Base-by-base conservation (phyloP, 495 filamentous ascomycete species). In the Tuber calosporum region DNA sequence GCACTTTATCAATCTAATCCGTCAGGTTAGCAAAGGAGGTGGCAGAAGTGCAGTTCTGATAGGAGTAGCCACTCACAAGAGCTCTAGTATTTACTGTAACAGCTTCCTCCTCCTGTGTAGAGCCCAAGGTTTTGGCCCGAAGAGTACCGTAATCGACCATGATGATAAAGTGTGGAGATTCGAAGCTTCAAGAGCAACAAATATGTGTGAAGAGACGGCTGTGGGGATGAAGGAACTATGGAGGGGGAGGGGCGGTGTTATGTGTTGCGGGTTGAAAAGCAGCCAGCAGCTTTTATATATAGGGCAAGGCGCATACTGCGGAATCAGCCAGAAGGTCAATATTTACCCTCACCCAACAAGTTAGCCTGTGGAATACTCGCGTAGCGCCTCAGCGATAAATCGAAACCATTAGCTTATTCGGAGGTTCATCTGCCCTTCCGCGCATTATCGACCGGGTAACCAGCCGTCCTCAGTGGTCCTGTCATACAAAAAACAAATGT, bases 51-150 rank as follows among this genome's bases (percentile, higher is more conserved):
- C 45, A 67, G 38, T 15, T 58, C 45, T 67, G 41, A n/a, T 2
- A 40, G 43, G 42, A 36, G 70, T 38, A 41, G n/a, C 66, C 36
- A 68, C 70, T 11, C 8, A 81, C 79, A 77, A 99, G 84, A 40
- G 94, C 96, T 78, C 96, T 86, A 37, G 95, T 99, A 81, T 99
- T 97, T 72, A 98, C 96, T 0, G 96, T 99, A 45, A 99, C 96
- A n/a, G 95, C 96, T 82, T 97, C 94, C 79, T 97, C 95, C 73
- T 95, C 92, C 68, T 91, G 90, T 40, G 92, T 91, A 66, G 93
- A 90, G 66, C 87, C 89, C 86, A 99, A 87, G 22, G 95, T 94
- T 81, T 91, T 92, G 70, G 93, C 92, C 75, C 92, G 90, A 67
- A 99, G 86, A 39, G 75, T 77, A 26, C 77, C 74, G 41, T 81